These are phyloP conservation scores for Sporobolomyces roseus DNA, from an alignment of 768 basidiomycete genomes.

Conservation along the genomic window DNA sequence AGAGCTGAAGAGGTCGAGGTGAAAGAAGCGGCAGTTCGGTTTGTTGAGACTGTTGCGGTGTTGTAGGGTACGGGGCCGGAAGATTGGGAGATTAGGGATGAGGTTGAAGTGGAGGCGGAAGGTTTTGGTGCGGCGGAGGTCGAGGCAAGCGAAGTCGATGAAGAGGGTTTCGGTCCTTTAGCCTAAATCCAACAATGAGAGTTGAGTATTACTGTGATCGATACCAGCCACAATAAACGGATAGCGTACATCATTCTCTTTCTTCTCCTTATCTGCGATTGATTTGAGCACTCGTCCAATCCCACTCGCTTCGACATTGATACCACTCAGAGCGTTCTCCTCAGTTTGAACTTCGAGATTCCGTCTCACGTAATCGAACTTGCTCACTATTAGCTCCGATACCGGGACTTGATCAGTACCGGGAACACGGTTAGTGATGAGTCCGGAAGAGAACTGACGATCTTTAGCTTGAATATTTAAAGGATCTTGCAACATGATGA, in stretches of 20 bases:
- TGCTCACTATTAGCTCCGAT: slow-evolving; percentile 43
- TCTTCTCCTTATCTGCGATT: slow-evolving; percentile 15
- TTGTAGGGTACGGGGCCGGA: slow-evolving; percentile 58
- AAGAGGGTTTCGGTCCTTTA: slow-evolving; percentile 24
- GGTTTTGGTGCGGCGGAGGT: slow-evolving; percentile 30
- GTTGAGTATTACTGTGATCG: not conserved
- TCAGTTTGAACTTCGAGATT: slow-evolving; percentile 44
- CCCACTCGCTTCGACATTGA: slow-evolving; percentile 51
- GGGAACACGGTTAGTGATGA: not conserved
- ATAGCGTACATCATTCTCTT: slow-evolving; percentile 34
- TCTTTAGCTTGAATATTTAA: slow-evolving; percentile 31
- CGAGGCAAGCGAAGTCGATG: not conserved
- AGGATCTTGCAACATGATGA: slow-evolving; percentile 83
- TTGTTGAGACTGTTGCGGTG: slow-evolving; percentile 56
- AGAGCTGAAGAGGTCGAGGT: slow-evolving; percentile 89
- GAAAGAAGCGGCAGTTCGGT: slow-evolving; percentile 82
- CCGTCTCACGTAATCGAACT: slow-evolving; percentile 52
- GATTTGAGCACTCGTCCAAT: slow-evolving; percentile 35
- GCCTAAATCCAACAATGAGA: not conserved
- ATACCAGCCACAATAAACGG: not conserved
- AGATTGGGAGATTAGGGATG: slow-evolving; percentile 43
- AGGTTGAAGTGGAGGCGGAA: slow-evolving; percentile 50
- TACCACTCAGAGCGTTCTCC: slow-evolving; percentile 46
- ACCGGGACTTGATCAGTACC: not conserved
- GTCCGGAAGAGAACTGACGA: not conserved